Evolutionary conservation across 306 rosid species (phyloP).

Genomic region (Alnus rubra): DNA sequence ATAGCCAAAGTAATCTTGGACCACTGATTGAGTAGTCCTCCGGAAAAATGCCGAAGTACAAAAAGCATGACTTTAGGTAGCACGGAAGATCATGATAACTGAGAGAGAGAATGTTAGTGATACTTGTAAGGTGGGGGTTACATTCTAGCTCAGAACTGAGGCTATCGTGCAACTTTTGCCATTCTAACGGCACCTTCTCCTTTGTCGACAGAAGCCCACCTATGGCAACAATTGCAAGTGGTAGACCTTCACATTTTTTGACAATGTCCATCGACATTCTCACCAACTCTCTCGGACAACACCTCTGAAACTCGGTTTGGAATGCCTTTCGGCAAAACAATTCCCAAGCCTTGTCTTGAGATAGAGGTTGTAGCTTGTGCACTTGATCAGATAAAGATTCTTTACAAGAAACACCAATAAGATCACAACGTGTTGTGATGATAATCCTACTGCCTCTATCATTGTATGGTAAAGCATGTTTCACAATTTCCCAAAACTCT

Average conservation of each 20-base stretch:
- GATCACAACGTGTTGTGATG: background rate
- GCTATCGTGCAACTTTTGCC: background rate
- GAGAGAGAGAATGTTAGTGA: background rate
- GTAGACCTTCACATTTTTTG: conserved; percentile 12
- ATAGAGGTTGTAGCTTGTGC: background rate
- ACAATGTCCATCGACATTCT: background rate
- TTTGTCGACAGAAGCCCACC: conserved; percentile 20
- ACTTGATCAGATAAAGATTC: background rate
- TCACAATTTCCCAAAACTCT: background rate
- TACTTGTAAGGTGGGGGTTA: conserved; percentile 4
- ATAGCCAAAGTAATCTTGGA: background rate
- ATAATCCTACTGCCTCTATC: background rate
- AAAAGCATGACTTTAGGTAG: conserved; percentile 20
- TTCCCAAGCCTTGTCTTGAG: background rate
- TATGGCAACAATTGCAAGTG: conserved; percentile 19
- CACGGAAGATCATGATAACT: conserved; percentile 22
- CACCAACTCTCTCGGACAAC: background rate
- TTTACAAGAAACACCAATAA: background rate
- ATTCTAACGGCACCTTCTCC: conserved; percentile 1
- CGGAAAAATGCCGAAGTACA: conserved; percentile 27
- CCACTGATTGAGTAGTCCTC: conserved; percentile 9
- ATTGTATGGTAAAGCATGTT: conserved; percentile 5
- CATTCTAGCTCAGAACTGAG: background rate
- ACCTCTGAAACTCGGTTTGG: background rate
- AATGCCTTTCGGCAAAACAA: conserved; percentile 11